Conservation (phyloP, 331 rosid species). For the Quercus phellos region DNA sequence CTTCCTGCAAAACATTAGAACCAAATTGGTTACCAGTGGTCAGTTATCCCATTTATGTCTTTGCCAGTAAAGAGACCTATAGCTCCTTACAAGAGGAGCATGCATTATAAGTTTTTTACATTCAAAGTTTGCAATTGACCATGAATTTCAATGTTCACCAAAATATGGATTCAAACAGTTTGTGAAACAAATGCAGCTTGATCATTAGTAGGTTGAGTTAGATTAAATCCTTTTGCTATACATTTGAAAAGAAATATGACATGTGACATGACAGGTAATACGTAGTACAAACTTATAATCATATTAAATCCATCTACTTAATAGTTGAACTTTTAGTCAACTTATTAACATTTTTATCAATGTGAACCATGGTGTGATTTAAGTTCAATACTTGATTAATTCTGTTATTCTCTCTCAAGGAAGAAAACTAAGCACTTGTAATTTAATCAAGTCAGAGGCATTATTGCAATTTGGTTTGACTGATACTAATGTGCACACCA, state of each 20-base stretch:
- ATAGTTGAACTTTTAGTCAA: too few relatives aligned
- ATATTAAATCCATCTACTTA: too few relatives aligned
- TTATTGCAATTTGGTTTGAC: not conserved
- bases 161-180: not conserved
- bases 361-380: not conserved
- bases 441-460: not conserved
- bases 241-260: not conserved
- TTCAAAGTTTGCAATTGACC: not conserved
- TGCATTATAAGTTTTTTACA: not conserved
- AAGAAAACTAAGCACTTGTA: not conserved
- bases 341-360: too few relatives aligned
- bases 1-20: conserved; percentile 58
- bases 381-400: not conserved
- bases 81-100: not conserved
- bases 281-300: too few relatives aligned
- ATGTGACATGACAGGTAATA: too few relatives aligned
- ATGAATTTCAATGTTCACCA: not conserved
- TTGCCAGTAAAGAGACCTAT: not conserved
- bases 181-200: not conserved
- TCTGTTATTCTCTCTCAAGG: not conserved
- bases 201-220: not conserved
- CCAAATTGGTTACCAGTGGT: not conserved
- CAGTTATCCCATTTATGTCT: not conserved
- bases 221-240: not conserved
- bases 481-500: too few relatives aligned